Base-by-base conservation (phyloP, 768 basidiomycete species). In the Vishniacozyma victoriae region DNA sequence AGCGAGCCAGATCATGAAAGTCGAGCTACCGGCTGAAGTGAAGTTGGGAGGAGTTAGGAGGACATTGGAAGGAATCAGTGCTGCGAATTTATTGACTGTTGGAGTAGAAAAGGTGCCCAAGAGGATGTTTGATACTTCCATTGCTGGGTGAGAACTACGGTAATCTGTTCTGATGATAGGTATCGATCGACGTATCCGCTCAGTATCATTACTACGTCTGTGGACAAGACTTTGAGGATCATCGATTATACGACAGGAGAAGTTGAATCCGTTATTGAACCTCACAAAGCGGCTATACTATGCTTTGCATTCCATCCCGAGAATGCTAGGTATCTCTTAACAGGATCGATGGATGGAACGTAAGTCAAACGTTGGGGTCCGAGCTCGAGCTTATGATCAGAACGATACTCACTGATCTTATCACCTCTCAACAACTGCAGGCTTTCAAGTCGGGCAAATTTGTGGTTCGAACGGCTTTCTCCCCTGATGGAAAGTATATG, bases 301-400 rank as follows among this genome's bases (percentile, higher is more conserved):
- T 48, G 46, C 14, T 64, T 69, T 31, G 62, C 60, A 2, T 18
- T 62, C 3, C 70, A 71, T 42, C 67, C 70, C 7, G 36, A 37
- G 9, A 55, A 56, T 22, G 44, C 51, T 14, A 51, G 70, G 12
- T 71, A 71, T 29, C 50, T 71, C 23, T 29, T 71, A 24, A 67
- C 70, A 1, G 64, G 65, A 12, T 70, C 60, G 29, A 73, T 57
- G 72, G 70, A 59, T 44, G 67, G 59, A 43, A 67, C 65, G 72
- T 73, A 46, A 52, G 69, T 59, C 20, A 35, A 24, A 22, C 5
- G 5, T 5, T 31, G 5, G 40, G 16, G 13, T 7, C 37, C 16
- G 18, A 23, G 9, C 42, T n/a, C 7, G 26, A 15, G 23, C 20
- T 44, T 11, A 5, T 16, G 18, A 35, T 43, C 37, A 64, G 64